Evolutionary conservation across 2,329 filamentous ascomycete genomes (phyloP).

Genomic region (Fusarium fujikuroi): DNA sequence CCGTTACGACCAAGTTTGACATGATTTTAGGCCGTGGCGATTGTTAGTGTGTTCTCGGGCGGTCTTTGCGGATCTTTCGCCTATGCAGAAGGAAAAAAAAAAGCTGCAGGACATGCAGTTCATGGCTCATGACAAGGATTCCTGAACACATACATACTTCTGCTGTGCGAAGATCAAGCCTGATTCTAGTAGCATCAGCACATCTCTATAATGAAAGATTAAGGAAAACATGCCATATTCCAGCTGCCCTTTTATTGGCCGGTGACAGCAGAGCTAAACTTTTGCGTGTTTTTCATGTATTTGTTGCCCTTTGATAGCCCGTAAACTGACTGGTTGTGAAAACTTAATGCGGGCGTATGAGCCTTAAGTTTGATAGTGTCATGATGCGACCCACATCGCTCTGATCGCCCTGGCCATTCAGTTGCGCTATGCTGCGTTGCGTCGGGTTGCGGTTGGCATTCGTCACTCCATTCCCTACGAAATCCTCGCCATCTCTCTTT

Average conservation of each 20-base stretch:
- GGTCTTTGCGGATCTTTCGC: slow-evolving; percentile 22
- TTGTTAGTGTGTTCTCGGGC: slow-evolving; percentile 26
- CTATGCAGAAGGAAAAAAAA: slow-evolving; percentile 13
- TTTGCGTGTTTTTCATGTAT: background rate
- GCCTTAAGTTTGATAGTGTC: slow-evolving; percentile 37
- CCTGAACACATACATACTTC: slow-evolving; percentile 6
- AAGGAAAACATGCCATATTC: background rate
- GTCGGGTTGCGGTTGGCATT: slow-evolving; percentile 20
- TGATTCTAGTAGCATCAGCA: background rate
- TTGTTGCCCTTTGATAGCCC: slow-evolving; percentile 6
- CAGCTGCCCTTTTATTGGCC: background rate
- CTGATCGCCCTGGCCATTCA: slow-evolving; percentile 34
- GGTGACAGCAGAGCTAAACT: background rate
- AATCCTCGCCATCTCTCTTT: slow-evolving; percentile 30
- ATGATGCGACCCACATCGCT: slow-evolving; percentile 40
- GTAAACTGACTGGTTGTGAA: slow-evolving; percentile 4
- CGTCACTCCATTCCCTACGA: slow-evolving; percentile 44
- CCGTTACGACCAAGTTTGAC: slow-evolving; percentile 28
- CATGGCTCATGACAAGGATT: slow-evolving; percentile 32
- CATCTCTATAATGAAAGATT: background rate
- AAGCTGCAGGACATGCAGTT: slow-evolving; percentile 25
- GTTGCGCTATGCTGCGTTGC: slow-evolving; percentile 15
- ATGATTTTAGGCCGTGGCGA: slow-evolving; percentile 22
- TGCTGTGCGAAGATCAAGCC: slow-evolving; percentile 3
- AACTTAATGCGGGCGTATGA: slow-evolving; percentile 29